Base-by-base conservation (phyloP, 768 basidiomycete genomes). In the Boletellus emodensis region DNA sequence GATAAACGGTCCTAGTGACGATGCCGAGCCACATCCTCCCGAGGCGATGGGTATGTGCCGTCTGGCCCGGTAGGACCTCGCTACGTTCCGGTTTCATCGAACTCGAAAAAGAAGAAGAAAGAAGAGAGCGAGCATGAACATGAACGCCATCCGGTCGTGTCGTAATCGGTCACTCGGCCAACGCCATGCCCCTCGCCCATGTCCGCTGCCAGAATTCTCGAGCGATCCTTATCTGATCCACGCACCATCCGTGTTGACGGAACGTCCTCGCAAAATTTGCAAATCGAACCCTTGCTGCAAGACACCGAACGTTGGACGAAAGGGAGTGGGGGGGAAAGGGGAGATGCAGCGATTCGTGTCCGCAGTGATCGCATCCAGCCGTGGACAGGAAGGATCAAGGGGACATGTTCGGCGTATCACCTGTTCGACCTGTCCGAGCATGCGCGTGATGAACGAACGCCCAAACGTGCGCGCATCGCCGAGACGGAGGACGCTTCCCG, bases 271-370 rank as follows among this genome's bases (percentile, higher is more conserved):
- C 67, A 46, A 67, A 71, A 41, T 65, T 71, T 59, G 52, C 36
- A 58, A 66, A 67, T 37, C 52, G 44, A 50, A 41, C 73, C 63
- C 36, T 64, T 57, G 51, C 56, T 40, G 12, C 74, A 69, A 49
- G 74, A 62, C 34, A 69, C 58, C 28, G 78, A 81, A 22, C 4
- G 77, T 74, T 4, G 79, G 80, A 26, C 4, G 9, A 11, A 11
- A 30, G 30, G 30, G 30, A 30, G 11, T 10, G 11, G 11, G 30
- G 30, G 30, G 11, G 8, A 30, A 30, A 11, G 30, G 0, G 1
- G 83, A 84, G 39, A 85, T 72, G 57, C 79, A 82, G 35, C 69
- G 68, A 61, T 80, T 80, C 15, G 63, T 67, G 20, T 72, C 73
- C 37, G 75, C 76, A 40, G 71, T 30, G 30, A 30, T 30, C 30